Base-by-base conservation (phyloP, 176 grass and related monocot species). In the Aegilops longissima region DNA sequence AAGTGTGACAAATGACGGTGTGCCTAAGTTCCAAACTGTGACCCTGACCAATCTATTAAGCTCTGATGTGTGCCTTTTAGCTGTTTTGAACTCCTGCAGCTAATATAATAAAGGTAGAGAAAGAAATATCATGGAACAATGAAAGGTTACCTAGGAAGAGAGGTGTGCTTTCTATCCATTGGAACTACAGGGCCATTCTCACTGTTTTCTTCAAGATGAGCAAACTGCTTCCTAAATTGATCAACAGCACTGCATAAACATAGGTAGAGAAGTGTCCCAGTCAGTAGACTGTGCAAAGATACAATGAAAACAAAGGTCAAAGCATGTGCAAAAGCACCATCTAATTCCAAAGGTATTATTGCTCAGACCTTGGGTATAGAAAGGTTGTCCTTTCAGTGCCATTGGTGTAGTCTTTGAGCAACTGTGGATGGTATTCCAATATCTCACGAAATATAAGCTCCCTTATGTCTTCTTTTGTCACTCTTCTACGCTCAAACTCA, bases 371-470 rank as follows among this genome's bases (percentile, higher is more conserved):
- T 61, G 97, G 97, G 52, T 99, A 99, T 70, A 99, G 84, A 86
- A 99, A 99, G 54, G 86, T 99, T 85, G 97, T 94, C 87, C 92
- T 94, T 85, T 99, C 92, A 9, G 92, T 96, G 87, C 97, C 94
- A 83, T 93, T 99, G 27, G 88, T 92, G 52, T 99, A 96, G 76
- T 99, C 92, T 82, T 99, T 99, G 31, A 99, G 90, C 85, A 99
- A 89, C 73, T 99, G 97, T 1, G 94, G 92, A 87, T 99, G 97
- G 69, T 99, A 99, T 79, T 99, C 94, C 90, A 99, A 67, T 91
- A 94, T 99, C 66, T 99, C 97, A 83, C 87, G 87, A 73, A 99
- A 99, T 70, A 99, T 99, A 59, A 99, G 82, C 85, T 99, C 97
- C 67, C 92, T 88, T 81, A 99, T 91, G 70, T 99, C 97, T 86